These are phyloP conservation scores for Brassica napus DNA, from an alignment of 345 rosid species.

Conservation along the genomic window Da-Ae NC_063440.1:9936001-9936500, in stretches of 20 bases:
- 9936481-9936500: background rate
- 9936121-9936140: slow-evolving; percentile 73
- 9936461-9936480: background rate
- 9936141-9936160: background rate
- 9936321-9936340: slow-evolving; percentile 35
- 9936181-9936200: slow-evolving; percentile 66
- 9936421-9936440: background rate
- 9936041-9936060: no score
- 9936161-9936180: background rate
- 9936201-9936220: slow-evolving; percentile 79
- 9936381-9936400: slow-evolving; percentile 74
- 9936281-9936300: slow-evolving; percentile 22
- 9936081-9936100: no score
- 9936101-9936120: no score
- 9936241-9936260: slow-evolving; percentile 63
- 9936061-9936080: no score
- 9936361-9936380: slow-evolving; percentile 69
- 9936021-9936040: no score
- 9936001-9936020: no score
- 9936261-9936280: slow-evolving; percentile 32
- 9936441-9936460: background rate
- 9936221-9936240: slow-evolving; percentile 66
- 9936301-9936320: slow-evolving; percentile 32
- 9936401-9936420: slow-evolving; percentile 33
- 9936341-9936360: slow-evolving; percentile 41